Evolutionary conservation across 1,284 basidiomycete genomes (phyloP), one percentile per base, ranked within the genome.

Genomic region (Cronartium quercuum): DNA sequence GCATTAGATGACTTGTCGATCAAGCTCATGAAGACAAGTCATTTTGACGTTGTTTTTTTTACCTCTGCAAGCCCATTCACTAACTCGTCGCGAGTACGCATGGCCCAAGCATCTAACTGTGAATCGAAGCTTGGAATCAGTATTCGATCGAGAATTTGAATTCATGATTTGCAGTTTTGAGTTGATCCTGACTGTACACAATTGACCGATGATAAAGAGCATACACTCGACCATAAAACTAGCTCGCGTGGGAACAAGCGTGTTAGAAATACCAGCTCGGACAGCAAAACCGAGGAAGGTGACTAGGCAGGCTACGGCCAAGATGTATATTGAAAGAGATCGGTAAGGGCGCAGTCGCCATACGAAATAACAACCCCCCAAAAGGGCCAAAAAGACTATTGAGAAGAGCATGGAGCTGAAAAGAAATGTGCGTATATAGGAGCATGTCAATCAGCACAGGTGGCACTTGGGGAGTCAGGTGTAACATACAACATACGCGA

Each of bases 191-290:
- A 74, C 70, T 12, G 66, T 29, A 41, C 37, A 58, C 42, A 74
- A 57, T 57, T 74, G 64, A 29, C 21, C 70, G 6, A 74, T 41
- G 15, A 74, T 13, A 12, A 74, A 58, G n/a, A 74, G 57, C 6
- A 74, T 62, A 38, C 42, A 74, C 58, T 74, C 55, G 6, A 51
- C 64, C 18, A 74, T 66, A 64, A 66, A 74, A 57, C 70, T 74
- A 9, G 51, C 55, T 15, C 37, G 64, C 24, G 37, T 7, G 5
- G 70, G 64, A 40, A 37, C 12, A 2, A 64, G 40, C 7, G 44
- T 41, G 34, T 55, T 66, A 7, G 70, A 57, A 40, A 74, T 74
- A 10, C 70, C 70, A 18, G 70, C 70, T 40, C 70, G 35, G 10
- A 74, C 61, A 34, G 70, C 63, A 60, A 74, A 74, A 2, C 62